phyloP scores from a whole-genome alignment of 2,329 filamentous ascomycete genomes.

The Colletotrichum melonis region DNA sequence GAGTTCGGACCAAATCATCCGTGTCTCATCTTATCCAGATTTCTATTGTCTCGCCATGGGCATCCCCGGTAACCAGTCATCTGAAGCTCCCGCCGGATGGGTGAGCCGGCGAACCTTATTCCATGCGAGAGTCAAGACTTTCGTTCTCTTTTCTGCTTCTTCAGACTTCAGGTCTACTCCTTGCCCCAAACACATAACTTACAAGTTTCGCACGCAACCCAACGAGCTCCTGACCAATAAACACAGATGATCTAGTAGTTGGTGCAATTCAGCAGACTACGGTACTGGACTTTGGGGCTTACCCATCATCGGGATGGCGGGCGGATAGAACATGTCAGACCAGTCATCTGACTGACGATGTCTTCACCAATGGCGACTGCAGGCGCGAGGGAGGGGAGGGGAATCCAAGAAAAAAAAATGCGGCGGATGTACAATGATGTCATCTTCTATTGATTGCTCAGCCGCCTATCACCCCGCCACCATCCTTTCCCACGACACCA shows the following conservation, averaged over 20 bases:
- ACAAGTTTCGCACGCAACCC: not conserved
- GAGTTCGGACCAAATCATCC: not conserved
- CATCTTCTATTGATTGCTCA: not conserved
- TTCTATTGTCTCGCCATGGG: not conserved
- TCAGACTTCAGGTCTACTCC: not conserved
- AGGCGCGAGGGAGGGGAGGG: not conserved
- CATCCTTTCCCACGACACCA: not conserved
- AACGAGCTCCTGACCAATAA: too few species aligned
- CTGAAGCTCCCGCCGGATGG: not conserved
- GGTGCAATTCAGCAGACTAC: not conserved
- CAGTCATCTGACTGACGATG: conserved; percentile 15
- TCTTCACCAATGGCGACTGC: not conserved
- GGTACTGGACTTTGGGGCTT: not conserved
- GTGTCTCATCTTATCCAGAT: not conserved
- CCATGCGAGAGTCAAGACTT: too few species aligned
- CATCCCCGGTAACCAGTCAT: not conserved
- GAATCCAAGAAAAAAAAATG: not conserved
- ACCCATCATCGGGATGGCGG: conserved; percentile 1
- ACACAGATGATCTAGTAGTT: not conserved
- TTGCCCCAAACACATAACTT: not conserved
- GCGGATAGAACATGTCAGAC: not conserved
- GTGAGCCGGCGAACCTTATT: not conserved
- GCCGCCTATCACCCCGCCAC: not conserved
- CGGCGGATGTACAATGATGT: conserved; percentile 21
- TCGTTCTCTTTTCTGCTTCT: not conserved